phyloP scores from a whole-genome alignment of 2,329 filamentous ascomycete genomes.

The Trichoderma atroviride region DNA sequence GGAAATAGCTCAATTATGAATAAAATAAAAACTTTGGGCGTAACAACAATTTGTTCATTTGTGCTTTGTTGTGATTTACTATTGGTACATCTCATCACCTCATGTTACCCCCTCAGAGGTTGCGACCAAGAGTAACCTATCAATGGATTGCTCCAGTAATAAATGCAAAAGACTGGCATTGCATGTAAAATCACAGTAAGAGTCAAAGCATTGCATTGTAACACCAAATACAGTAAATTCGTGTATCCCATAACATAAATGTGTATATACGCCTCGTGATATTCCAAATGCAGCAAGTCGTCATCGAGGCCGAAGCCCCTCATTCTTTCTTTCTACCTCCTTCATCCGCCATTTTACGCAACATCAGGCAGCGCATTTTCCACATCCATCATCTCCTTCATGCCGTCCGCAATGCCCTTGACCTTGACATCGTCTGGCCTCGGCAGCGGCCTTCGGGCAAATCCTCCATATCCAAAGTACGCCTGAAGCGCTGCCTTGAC shows the following conservation, averaged over 20 bases:
- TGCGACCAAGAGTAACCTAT: background rate
- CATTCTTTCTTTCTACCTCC: background rate
- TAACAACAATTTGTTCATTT: background rate
- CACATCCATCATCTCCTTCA: slow-evolving; percentile 32
- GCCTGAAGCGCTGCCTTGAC: slow-evolving; percentile 69
- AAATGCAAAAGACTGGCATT: background rate
- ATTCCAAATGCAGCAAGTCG: slow-evolving; percentile 14
- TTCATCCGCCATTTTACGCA: background rate
- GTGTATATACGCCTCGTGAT: slow-evolving; percentile 13
- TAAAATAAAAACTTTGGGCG: background rate
- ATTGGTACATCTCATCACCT: background rate
- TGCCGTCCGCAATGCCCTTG: slow-evolving; percentile 28
- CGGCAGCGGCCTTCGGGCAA: slow-evolving; percentile 37
- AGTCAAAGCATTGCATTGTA: background rate
- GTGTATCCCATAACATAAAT: background rate
- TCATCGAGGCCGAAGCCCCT: background rate
- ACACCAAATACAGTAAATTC: background rate
- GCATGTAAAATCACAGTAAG: background rate
- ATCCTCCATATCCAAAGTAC: slow-evolving; percentile 70
- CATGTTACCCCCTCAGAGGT: background rate
- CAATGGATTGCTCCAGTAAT: too few species aligned
- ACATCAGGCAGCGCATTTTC: slow-evolving; percentile 29
- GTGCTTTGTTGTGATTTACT: background rate
- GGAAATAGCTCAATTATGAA: slow-evolving; percentile 2
- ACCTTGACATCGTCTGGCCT: slow-evolving; percentile 26